phyloP scores from a whole-genome alignment of 2,329 filamentous ascomycete species.

The Penicillium glabrum region DNA sequence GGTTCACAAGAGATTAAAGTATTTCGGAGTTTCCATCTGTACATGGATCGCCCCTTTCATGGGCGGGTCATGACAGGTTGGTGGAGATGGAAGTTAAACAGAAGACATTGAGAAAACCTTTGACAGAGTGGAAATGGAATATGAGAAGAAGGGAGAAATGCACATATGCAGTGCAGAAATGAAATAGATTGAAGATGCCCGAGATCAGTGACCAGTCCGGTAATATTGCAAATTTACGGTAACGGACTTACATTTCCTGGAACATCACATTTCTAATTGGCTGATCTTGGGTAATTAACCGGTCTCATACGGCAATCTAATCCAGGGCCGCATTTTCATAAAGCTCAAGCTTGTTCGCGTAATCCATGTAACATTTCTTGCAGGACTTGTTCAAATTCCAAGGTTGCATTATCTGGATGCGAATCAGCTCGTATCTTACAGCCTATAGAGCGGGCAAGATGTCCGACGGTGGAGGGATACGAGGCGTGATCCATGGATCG shows the following conservation, averaged over 20 bases:
- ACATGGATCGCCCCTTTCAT: neutral
- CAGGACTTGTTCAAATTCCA: neutral
- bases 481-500: no score
- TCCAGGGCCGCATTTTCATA: no score
- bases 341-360: neutral
- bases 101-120: neutral
- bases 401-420: neutral
- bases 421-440: neutral
- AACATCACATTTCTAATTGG: no score
- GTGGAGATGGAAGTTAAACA: neutral
- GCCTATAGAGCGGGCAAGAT: neutral
- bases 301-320: no score
- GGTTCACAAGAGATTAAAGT: neutral
- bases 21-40: neutral
- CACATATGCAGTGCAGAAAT: neutral
- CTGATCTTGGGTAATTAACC: no score
- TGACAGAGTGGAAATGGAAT: neutral
- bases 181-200: neutral
- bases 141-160: neutral
- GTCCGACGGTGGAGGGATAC: neutral
- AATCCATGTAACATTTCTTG: neutral
- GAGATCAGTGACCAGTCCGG: neutral
- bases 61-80: neutral
- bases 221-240: no score
- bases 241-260: no score